Evolutionary conservation across 176 grass and related monocot species (phyloP), one percentile per base, ranked within the genome.

Genomic region (Thalia dealbata): DNA sequence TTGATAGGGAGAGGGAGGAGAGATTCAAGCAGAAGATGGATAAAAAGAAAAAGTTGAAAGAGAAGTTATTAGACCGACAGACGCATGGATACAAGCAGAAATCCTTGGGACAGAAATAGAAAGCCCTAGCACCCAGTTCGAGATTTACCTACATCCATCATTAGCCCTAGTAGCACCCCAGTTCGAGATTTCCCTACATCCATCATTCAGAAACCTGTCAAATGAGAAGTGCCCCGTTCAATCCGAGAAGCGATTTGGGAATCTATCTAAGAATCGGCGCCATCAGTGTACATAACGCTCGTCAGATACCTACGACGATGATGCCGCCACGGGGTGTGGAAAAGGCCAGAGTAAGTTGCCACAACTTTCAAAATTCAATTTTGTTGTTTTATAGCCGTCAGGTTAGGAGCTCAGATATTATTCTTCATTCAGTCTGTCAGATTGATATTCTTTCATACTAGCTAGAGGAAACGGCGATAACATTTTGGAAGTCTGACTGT

Each of bases 71-170:
- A 3, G 95, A 99, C 64, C 88, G 95, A 74, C 89, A 91, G 22
- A 99, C 86, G 44, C 86, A 70, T 32, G 95, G 95, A 74, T 99
- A 99, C 79, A 99, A 91, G 45, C 95, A 99, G 84, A 99, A 93
- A 84, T 78, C 95, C 16, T 69, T 99, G 54, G 90, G 85, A 71
- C 88, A 89, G 87, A 79, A 74, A 82, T 38, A 30, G 14, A 79
- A 71, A 51, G 4, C 1, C 32, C 32, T 38, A 38, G 4, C 32
- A 38, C 32, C 32, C 42, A 54, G 12, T 23, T 35, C 26, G 25
- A 35, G 22, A 32, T 23, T 67, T 62, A 10, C 14, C 18, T 67
- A n/a, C 7, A 19, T 42, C 13, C 16, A 67, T 27, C 6, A 21
- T 42, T 67, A 51, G 4, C 1, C 32, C 32, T 38, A 38, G 4